phyloP scores from a whole-genome alignment of 495 filamentous ascomycete genomes.

The Penicillium ochrochloron region DNA sequence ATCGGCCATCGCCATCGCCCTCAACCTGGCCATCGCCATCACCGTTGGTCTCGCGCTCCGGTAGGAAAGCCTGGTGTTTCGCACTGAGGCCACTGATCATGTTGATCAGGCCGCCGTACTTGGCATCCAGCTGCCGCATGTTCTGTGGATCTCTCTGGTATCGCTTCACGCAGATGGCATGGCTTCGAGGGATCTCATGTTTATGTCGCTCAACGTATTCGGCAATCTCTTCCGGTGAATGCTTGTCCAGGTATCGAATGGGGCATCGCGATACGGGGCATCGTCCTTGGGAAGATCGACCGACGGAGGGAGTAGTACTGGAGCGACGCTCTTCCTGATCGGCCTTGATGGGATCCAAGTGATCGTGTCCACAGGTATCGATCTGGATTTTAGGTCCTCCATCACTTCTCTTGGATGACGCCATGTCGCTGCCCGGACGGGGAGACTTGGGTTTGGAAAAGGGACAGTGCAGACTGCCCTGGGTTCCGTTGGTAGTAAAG shows the following conservation, averaged over 20 bases:
- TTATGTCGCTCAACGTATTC: slow-evolving; percentile 90
- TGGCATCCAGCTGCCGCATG: slow-evolving; percentile 83
- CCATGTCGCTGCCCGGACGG: slow-evolving; percentile 33
- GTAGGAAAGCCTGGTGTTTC: slow-evolving; percentile 82
- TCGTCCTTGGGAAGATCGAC: slow-evolving; percentile 55
- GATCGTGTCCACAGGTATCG: slow-evolving; percentile 42
- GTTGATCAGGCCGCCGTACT: slow-evolving; percentile 84
- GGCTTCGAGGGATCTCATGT: slow-evolving; percentile 86
- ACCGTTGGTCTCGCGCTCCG: slow-evolving; percentile 58
- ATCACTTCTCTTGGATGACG: slow-evolving; percentile 28
- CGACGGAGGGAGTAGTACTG: slow-evolving; percentile 48
- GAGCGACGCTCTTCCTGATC: slow-evolving; percentile 47
- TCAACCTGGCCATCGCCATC: slow-evolving; percentile 22
- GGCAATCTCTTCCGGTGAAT: slow-evolving; percentile 88
- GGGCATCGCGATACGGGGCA: slow-evolving; percentile 88
- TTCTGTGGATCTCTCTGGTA: slow-evolving; percentile 83
- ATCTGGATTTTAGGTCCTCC: slow-evolving; percentile 35
- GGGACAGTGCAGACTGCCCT: slow-evolving; percentile 50
- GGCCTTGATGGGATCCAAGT: slow-evolving; percentile 52
- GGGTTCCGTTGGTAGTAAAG: slow-evolving; percentile 51
- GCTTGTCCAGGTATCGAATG: slow-evolving; percentile 86
- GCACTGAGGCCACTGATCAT: slow-evolving; percentile 87
- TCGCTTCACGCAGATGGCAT: slow-evolving; percentile 85
- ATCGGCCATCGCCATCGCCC: background rate
- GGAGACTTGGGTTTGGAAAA: slow-evolving; percentile 46